Percentiles rank a stretch among this genome's conserved stretches.
These are phyloP conservation scores for Peniophora sp. DNA, from an alignment of 1,284 basidiomycete genomes.

Conservation along the genomic window DNA sequence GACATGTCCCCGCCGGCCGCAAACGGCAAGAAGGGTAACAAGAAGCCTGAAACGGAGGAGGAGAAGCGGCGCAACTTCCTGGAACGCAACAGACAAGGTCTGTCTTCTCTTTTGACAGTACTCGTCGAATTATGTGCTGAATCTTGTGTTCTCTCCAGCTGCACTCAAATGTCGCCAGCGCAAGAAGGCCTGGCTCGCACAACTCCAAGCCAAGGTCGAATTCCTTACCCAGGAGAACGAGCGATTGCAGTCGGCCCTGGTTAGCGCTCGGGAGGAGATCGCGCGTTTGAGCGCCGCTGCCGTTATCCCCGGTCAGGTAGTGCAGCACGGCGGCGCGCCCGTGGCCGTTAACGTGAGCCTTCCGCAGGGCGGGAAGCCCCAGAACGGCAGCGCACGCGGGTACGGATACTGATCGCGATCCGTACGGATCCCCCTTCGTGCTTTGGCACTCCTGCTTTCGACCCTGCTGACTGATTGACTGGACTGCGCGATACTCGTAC, in stretches of 20 bases:
- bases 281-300: constrained; percentile 62
- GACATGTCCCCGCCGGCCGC: constrained; percentile 19
- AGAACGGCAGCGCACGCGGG: constrained; percentile 18
- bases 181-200: constrained; percentile 95
- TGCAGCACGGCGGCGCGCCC: constrained; percentile 15
- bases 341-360: constrained; percentile 39
- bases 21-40: constrained; percentile 26
- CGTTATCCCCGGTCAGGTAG: constrained; percentile 22
- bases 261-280: constrained; percentile 72
- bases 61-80: constrained; percentile 93
- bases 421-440: neutral
- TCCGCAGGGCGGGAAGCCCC: constrained; percentile 17
- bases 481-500: too few species aligned
- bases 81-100: constrained; percentile 91
- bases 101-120: constrained; percentile 11
- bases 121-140: neutral
- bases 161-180: constrained; percentile 98
- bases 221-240: constrained; percentile 89
- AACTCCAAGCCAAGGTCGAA: constrained; percentile 91
- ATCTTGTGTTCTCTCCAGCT: constrained; percentile 39
- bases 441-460: neutral
- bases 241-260: constrained; percentile 73
- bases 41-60: constrained; percentile 90
- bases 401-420: constrained; percentile 16
- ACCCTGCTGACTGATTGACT: neutral